Base-by-base conservation (phyloP, 768 basidiomycete species). In the Mycena floridula region DNA sequence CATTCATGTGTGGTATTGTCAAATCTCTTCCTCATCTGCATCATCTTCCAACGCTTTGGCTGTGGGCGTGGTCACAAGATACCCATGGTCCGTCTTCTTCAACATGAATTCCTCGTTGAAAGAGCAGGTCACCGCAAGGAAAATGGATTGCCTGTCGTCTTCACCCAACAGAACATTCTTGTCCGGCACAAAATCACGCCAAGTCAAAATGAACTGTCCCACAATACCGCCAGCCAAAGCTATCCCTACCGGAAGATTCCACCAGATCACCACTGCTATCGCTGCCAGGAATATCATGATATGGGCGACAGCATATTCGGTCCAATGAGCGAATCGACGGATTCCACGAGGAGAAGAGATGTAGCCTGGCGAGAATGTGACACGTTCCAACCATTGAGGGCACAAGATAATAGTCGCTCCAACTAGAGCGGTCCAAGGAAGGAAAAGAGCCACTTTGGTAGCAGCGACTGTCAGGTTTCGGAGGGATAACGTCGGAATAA, bases 281-380 rank as follows among this genome's bases (percentile, higher is more conserved):
- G 7, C 47, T 12, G 60, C 60, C 40, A 66, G 43, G 49, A 67
- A 65, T 42, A 64, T 59, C 55, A 56, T 46, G 48, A 61, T 55
- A 40, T 67, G 62, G n/a, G 61, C 59, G 37, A 51, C 44, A 2
- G 58, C 65, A 41, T 56, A 65, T 11, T 64, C 58, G 3, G 58
- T 63, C 66, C 66, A 68, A 39, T 68, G 55, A 18, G 61, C 59
- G 28, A 66, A 64, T 23, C 67, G 65, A n/a, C 58, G 59, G n/a
- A 61, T 41, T n/a, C 65, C 65, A 36, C 41, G 55, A 1, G 50
- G 52, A 25, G 60, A 54, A 2, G 51, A 15, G 11, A 58, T 37
- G 55, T 65, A 66, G 16, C 65, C 63, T 1, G 55, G 12, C 16
- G 41, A 37, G 44, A 66, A 66, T 9, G 60, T 44, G 47, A 65